phyloP scores from a whole-genome alignment of 306 rosid species.

The Acacia melanoxylon region DNA sequence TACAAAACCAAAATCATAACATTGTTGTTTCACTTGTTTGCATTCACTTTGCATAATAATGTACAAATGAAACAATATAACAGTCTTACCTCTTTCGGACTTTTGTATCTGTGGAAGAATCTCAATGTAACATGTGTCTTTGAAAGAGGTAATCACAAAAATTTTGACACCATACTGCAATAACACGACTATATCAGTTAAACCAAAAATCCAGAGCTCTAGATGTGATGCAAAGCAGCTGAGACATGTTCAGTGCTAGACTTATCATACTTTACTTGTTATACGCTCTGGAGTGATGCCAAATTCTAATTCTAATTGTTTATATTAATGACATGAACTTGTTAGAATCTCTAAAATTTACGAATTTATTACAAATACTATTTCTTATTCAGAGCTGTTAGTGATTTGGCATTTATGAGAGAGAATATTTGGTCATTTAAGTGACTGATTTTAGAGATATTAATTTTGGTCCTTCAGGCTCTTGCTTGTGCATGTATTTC shows the following conservation, averaged over 20 bases:
- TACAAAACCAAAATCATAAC: conserved; percentile 1
- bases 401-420: background rate
- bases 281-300: background rate
- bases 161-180: conserved; percentile 95
- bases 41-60: background rate
- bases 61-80: background rate
- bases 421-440: background rate
- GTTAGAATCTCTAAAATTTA: background rate
- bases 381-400: background rate
- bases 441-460: no score
- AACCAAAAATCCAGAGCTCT: background rate
- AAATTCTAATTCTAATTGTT: background rate
- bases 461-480: no score
- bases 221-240: background rate
- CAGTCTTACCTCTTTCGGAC: conserved; percentile 72
- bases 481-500: no score
- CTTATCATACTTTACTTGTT: background rate
- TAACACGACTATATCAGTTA: conserved; percentile 28
- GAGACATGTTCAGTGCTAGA: background rate
- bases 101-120: conserved; percentile 77
- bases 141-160: conserved; percentile 87
- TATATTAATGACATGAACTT: background rate
- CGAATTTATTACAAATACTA: background rate
- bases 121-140: conserved; percentile 90
- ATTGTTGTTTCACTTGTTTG: background rate